These are phyloP conservation scores for Epichloe elymi DNA, from an alignment of 2,329 filamentous ascomycete genomes.

Conservation along the genomic window DNA sequence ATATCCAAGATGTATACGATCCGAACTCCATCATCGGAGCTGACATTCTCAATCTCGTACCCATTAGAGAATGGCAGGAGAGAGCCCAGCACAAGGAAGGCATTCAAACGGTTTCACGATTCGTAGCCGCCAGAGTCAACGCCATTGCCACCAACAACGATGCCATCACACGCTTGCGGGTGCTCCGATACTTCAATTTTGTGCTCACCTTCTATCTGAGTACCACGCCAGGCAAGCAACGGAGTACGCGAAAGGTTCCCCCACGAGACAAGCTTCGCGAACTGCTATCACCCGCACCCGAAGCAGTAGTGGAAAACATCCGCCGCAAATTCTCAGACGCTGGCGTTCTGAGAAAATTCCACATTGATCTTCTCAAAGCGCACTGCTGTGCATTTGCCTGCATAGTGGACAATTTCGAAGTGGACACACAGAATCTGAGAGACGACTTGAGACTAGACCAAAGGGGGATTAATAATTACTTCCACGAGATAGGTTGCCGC, in stretches of 20 bases:
- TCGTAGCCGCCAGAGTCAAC: conserved; percentile 50
- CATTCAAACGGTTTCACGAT: conserved; percentile 46
- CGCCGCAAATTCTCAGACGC: conserved; percentile 55
- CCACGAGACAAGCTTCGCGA: conserved; percentile 48
- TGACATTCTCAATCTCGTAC: conserved; percentile 53
- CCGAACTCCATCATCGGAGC: conserved; percentile 51
- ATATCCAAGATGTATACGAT: conserved; percentile 61
- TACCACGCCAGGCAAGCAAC: conserved; percentile 32
- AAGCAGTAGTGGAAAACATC: conserved; percentile 51
- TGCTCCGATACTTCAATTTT: conserved; percentile 47
- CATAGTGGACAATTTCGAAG: conserved; percentile 60
- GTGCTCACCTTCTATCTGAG: conserved; percentile 40
- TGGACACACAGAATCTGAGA: conserved; percentile 55
- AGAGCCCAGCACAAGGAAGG: conserved; percentile 44
- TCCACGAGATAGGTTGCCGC: conserved; percentile 61
- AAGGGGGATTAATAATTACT: conserved; percentile 58
- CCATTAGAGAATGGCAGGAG: conserved; percentile 64
- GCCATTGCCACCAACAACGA: conserved; percentile 39
- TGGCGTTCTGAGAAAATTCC: conserved; percentile 55
- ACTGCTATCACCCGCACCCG: conserved; percentile 42
- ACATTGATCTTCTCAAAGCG: conserved; percentile 58
- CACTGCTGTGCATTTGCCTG: conserved; percentile 60
- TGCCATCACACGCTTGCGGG: conserved; percentile 38
- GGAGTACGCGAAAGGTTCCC: conserved; percentile 40
- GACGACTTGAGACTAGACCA: conserved; percentile 62